phyloP scores from a whole-genome alignment of 768 basidiomycete genomes.

The Trametopsis cervina region DNA sequence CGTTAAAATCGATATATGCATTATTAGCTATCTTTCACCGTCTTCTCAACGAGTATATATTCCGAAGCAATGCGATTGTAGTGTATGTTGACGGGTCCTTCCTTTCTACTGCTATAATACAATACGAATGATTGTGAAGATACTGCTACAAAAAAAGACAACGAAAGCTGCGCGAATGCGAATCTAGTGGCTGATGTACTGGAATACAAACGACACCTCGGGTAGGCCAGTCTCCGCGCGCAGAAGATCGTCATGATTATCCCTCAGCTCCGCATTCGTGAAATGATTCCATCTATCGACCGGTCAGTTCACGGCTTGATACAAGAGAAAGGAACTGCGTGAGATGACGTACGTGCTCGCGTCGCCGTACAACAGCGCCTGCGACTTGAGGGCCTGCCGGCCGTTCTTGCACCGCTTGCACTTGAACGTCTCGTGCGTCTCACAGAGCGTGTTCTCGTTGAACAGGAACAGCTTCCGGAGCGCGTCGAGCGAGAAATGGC shows the following conservation, averaged over 20 bases:
- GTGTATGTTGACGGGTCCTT: not conserved
- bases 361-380: conserved; percentile 90
- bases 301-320: conserved; percentile 2
- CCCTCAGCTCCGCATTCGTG: conserved; percentile 78
- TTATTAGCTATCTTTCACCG: not conserved
- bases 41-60: not conserved
- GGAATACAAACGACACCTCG: conserved; percentile 93
- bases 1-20: not conserved
- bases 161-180: not conserved
- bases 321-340: conserved; percentile 2
- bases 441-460: conserved; percentile 79
- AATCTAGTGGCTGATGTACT: conserved; percentile 82
- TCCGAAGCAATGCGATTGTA: not conserved
- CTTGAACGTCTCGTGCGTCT: conserved; percentile 98
- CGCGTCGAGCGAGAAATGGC: conserved; percentile 88
- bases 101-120: not conserved
- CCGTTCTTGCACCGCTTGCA: conserved; percentile 88
- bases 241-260: conserved; percentile 92
- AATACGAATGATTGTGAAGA: too few relatives aligned
- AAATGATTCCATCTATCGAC: conserved; percentile 90
- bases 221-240: conserved; percentile 80
- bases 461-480: conserved; percentile 89
- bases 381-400: conserved; percentile 74
- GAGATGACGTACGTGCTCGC: conserved; percentile 80
- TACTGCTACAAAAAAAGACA: too few relatives aligned